A percentile compares a stretch with the other conserved stretches of the same genome.
Evolutionary conservation across 305 asterid genomes (phyloP).

Genomic region (Fraxinus paxiana): DNA sequence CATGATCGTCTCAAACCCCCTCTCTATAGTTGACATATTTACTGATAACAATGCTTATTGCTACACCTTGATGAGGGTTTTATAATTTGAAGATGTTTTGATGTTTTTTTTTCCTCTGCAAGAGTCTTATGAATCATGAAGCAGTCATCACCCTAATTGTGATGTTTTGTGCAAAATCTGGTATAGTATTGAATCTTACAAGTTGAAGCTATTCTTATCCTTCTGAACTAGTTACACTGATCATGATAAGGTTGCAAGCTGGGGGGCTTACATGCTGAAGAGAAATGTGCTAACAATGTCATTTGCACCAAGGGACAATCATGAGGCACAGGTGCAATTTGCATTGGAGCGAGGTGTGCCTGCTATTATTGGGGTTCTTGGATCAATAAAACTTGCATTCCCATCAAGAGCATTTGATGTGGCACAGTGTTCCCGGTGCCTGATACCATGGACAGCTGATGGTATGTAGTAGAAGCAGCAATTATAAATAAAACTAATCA

Average conservation of each 20-base stretch:
- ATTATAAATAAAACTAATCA: background rate
- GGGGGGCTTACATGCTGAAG: conserved; percentile 93
- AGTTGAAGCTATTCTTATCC: conserved; percentile 9
- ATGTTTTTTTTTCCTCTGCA: background rate
- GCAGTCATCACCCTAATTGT: background rate
- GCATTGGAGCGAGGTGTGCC: conserved; percentile 96
- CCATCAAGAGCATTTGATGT: conserved; percentile 85
- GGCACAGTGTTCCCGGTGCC: conserved; percentile 93
- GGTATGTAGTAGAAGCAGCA: conserved; percentile 38
- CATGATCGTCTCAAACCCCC: background rate
- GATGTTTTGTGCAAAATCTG: background rate
- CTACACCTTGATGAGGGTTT: background rate
- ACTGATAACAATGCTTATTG: background rate
- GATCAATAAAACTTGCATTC: conserved; percentile 73
- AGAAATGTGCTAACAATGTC: conserved; percentile 80
- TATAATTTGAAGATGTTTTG: background rate
- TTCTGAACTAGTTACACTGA: conserved; percentile 18
- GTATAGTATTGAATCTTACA: background rate
- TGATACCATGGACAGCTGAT: conserved; percentile 75
- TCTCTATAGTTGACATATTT: background rate
- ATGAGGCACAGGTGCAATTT: conserved; percentile 94
- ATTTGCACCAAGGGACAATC: conserved; percentile 89
- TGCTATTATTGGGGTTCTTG: conserved; percentile 81
- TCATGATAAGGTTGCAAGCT: conserved; percentile 73
- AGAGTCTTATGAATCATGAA: background rate